Evolutionary conservation across 495 filamentous ascomycete species (phyloP), one percentile per base, ranked within the genome.

Genomic region (Ramalina peruviana): DNA sequence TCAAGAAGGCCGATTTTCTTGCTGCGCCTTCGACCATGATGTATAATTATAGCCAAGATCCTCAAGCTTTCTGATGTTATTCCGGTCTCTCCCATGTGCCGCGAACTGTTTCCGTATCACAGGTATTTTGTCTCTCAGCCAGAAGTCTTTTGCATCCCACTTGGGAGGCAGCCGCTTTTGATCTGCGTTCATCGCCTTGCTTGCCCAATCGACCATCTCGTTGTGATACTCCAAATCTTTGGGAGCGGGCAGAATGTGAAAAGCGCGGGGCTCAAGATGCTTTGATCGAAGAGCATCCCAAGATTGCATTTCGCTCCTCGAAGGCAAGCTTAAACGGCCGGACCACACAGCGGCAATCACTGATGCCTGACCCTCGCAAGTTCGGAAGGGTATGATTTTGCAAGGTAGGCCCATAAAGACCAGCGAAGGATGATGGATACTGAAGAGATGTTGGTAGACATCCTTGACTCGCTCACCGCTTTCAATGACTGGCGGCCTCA

Each of bases 141-240:
- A 90, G 26, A 69, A 68, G 53, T 84, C 67, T 58, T 75, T 72
- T 36, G 74, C 72, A 11, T 73, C 73, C 87, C 88, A 94, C 25
- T 60, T 66, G 33, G 79, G 76, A 19, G 80, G 78, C 48, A 65
- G 60, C 60, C 88, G 88, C 10, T 81, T 79, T 47, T 62, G 62
- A n/a, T 64, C 72, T 17, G 69, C 62, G 42, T 53, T 37, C 13
- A 56, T 42, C 16, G 82, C 79, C 40, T 56, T 53, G 6, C 56
- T 36, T 0, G 81, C 72, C 79, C 82, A 83, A 15, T 75, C 72
- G 50, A 82, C 69, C 9, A 89, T 48, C 46, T 70, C 63, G 57
- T 94, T 88, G 59, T 94, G 76, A 51, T 93, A 93, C 10, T 82
- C 71, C 0, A 75, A 82, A 62, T 96, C 90, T 43, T 74, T 71